Evolutionary conservation across 371 early-diverging fungal species (phyloP).

Genomic region (Batkoa obscura): DNA sequence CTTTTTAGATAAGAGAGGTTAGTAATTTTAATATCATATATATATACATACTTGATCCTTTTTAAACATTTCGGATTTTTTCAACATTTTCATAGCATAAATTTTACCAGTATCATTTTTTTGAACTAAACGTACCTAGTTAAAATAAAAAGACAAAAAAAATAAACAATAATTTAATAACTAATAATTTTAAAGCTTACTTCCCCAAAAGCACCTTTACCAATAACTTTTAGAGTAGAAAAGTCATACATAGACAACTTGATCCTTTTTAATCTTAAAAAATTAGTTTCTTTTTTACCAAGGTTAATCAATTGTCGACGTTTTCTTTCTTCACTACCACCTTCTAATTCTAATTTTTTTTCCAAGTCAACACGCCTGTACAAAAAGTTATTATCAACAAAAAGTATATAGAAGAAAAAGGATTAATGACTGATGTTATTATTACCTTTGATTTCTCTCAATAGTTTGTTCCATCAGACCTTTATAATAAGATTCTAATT

Average conservation of each 20-base stretch:
- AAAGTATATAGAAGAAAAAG: not conserved
- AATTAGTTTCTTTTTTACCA: conserved; percentile 85
- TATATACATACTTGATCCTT: conserved; percentile 64
- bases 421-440: too few relatives aligned
- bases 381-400: conserved; percentile 1
- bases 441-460: conserved; percentile 65
- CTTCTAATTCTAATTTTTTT: conserved; percentile 43
- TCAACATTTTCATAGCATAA: conserved; percentile 93
- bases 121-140: conserved; percentile 78
- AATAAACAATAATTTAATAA: not conserved
- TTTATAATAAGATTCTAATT: conserved; percentile 78
- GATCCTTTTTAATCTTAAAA: conserved; percentile 74
- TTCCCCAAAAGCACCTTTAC: conserved; percentile 99
- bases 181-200: conserved; percentile 18
- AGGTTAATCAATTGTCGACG: conserved; percentile 52
- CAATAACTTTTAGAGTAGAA: conserved; percentile 93
- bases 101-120: conserved; percentile 91
- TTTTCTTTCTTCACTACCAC: conserved; percentile 72
- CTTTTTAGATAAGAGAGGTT: conserved; percentile 10
- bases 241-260: conserved; percentile 90
- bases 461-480: conserved; percentile 64
- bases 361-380: conserved; percentile 61
- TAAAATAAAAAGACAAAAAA: not conserved
- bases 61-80: conserved; percentile 93
- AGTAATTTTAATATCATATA: not conserved